Evolutionary conservation across 83 land plant genomes (phyloP), one percentile per base, ranked within the genome.

Genomic region (Thuja plicata): DNA sequence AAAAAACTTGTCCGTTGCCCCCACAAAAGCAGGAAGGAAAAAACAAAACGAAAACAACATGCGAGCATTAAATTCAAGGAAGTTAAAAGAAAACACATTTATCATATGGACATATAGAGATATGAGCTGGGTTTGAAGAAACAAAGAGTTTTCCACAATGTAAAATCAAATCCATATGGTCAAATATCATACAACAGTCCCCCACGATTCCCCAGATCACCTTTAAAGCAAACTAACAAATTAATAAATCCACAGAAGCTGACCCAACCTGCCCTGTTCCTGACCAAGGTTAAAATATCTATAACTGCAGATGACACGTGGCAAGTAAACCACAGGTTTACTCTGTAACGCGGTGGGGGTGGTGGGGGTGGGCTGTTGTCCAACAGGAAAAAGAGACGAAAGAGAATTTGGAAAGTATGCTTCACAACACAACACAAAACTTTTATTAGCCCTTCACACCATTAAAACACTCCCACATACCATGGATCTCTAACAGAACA

Each of bases 391-490:
- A 24, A 24, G n/a, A 66, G n/a, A 27, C n/a, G 82, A 79, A 34
- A 79, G 82, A 16, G 43, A 79, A 79, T 76, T 32, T 76, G 79
- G 79, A 76, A 15, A 32, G 82, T 4, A 79, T 79, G 37, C 82
- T 45, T 79, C 40, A 45, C 1, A 45, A 79, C 45, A 38, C 82
- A 34, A 38, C n/a, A n/a, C n/a, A n/a, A 34, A 66, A 34, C 79
- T 76, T 76, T 76, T 37, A 79, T 38, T 79, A 38, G 82, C 82
- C 19, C 38, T 79, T 40, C 24, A 6, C 43, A 21, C 82, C 82
- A 79, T 79, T 79, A 38, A 76, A 76, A 76, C 38, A 76, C 79
- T 54, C 73, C 79, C 79, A 34, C 79, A 76, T 27, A 35, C 82
- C 82, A 40, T 38, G 41, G 41, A 66, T 66, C 73, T 66, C 73